These are phyloP conservation scores for Zizania latifolia DNA, from an alignment of 176 grass and related monocot species.

Conservation along the genomic window DNA sequence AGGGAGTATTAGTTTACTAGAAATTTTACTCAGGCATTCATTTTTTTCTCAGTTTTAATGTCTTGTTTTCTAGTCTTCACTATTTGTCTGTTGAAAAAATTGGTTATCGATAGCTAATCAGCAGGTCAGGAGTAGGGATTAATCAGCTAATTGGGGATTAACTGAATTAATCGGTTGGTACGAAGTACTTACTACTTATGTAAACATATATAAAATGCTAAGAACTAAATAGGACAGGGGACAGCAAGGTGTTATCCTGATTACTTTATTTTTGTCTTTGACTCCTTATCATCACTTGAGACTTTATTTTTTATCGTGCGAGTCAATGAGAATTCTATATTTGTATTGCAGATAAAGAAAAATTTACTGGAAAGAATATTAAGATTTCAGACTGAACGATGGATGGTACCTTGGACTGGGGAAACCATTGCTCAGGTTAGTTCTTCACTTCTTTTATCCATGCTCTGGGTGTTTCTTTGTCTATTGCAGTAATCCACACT, in stretches of 20 bases:
- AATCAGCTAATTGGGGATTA: too few species aligned
- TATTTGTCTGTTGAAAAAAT: too few species aligned
- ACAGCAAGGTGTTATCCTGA: too few species aligned
- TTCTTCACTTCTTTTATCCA: conserved; percentile 28
- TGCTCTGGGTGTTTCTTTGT: neutral
- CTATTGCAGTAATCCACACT: neutral
- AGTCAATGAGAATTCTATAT: neutral
- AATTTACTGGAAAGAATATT: conserved; percentile 27
- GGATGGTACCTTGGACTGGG: conserved; percentile 72
- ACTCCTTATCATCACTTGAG: neutral
- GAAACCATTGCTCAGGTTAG: conserved; percentile 77
- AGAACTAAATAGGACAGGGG: too few species aligned
- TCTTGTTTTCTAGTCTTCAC: neutral
- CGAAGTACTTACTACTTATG: too few species aligned
- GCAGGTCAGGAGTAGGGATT: too few species aligned
- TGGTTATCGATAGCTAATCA: too few species aligned
- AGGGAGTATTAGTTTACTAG: neutral
- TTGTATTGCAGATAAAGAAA: conserved; percentile 44
- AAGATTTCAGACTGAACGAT: conserved; percentile 41
- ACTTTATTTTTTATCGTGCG: neutral
- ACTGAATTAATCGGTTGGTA: too few species aligned
- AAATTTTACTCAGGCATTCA: neutral
- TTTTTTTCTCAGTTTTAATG: neutral
- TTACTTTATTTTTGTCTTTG: too few species aligned
- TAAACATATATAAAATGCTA: too few species aligned